A percentile compares a stretch with the other conserved stretches of the same genome.
Conservation (phyloP, 106 monocot species). For the Apostasia shenzhenica region DNA sequence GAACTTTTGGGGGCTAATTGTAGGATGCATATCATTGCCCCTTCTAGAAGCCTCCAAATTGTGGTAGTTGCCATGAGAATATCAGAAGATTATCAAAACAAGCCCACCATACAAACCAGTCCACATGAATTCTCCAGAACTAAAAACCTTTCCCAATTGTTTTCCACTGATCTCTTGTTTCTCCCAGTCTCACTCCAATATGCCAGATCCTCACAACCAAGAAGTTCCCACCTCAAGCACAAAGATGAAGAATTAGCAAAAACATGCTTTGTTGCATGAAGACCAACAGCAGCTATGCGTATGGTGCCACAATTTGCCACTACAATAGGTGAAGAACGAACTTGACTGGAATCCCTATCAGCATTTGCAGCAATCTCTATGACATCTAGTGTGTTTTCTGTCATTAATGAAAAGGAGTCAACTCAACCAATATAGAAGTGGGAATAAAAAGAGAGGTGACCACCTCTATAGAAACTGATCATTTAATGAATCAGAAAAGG, state of each 20-base stretch:
- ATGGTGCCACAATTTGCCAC: slow-evolving; percentile 69
- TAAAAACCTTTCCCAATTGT: slow-evolving; percentile 80
- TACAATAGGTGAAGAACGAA: slow-evolving; percentile 45
- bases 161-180: slow-evolving; percentile 16
- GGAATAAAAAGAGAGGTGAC: too few relatives aligned
- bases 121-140: slow-evolving; percentile 71
- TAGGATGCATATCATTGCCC: too few relatives aligned
- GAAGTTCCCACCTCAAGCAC: slow-evolving; percentile 76
- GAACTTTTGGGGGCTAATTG: too few relatives aligned
- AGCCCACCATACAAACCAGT: slow-evolving; percentile 31
- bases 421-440: too few relatives aligned
- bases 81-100: too few relatives aligned
- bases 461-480: too few relatives aligned
- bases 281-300: slow-evolving; percentile 68
- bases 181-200: slow-evolving; percentile 43
- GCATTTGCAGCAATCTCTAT: slow-evolving; percentile 55
- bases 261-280: slow-evolving; percentile 48
- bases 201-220: slow-evolving; percentile 66
- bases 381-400: slow-evolving; percentile 55
- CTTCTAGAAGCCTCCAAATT: too few relatives aligned
- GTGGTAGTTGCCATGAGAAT: too few relatives aligned
- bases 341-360: slow-evolving; percentile 40
- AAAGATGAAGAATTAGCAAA: slow-evolving; percentile 99
- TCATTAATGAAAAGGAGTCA: slow-evolving; percentile 4
- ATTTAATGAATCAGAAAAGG: too few relatives aligned